A percentile compares a stretch with the other conserved stretches of the same genome.
Evolutionary conservation across 1,284 basidiomycete genomes (phyloP).

Genomic region (Marasmius sp.): DNA sequence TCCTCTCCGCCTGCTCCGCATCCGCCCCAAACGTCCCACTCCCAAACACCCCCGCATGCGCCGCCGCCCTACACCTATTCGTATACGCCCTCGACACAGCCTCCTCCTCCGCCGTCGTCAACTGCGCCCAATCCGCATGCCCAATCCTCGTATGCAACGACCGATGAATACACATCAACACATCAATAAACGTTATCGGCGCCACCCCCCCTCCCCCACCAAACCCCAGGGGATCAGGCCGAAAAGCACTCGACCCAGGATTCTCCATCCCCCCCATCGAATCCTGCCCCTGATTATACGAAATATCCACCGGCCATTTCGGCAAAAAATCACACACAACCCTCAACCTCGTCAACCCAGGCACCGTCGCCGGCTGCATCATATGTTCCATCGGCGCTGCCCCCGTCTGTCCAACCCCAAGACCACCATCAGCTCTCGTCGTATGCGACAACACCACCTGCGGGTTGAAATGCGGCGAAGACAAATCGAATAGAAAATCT

Average conservation of each 20-base stretch:
- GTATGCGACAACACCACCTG: conserved; percentile 32
- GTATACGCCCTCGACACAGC: conserved; percentile 12
- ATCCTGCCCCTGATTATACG: conserved; percentile 36
- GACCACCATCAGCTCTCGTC: not conserved
- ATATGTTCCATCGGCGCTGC: conserved; percentile 44
- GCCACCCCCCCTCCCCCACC: conserved; percentile 15
- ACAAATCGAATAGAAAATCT: conserved; percentile 58
- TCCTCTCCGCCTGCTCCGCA: conserved; percentile 11
- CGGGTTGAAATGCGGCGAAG: conserved; percentile 45
- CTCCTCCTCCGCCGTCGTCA: conserved; percentile 8
- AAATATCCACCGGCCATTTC: conserved; percentile 61
- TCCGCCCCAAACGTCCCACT: not conserved
- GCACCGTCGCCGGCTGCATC: conserved; percentile 53
- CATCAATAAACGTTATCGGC: conserved; percentile 12
- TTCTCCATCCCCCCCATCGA: not conserved
- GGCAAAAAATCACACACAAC: conserved; percentile 58
- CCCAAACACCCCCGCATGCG: conserved; percentile 2
- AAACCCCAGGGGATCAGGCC: conserved; percentile 5
- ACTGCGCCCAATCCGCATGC: conserved; percentile 12
- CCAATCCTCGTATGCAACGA: conserved; percentile 15
- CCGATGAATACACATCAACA: conserved; percentile 12
- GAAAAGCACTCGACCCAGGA: not conserved
- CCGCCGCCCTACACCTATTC: conserved; percentile 12
- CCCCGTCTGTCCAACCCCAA: conserved; percentile 30
- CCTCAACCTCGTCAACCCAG: conserved; percentile 52